Base-by-base conservation (phyloP, 2,329 filamentous ascomycete species). In the Fonsecaea multimorphosa region DNA sequence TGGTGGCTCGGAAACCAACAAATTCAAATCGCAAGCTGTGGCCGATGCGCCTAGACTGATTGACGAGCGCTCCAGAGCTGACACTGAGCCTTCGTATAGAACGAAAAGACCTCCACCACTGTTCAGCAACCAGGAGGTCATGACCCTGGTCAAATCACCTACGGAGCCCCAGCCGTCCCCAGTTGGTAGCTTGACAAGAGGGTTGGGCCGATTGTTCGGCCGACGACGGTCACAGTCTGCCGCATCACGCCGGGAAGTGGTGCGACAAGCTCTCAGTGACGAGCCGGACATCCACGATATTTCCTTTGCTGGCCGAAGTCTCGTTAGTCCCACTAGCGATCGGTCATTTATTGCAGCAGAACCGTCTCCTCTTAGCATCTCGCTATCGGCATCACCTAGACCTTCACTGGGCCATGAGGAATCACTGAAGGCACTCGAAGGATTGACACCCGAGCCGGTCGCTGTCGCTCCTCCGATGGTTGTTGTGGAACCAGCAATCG, bases 91-190 rank as follows among this genome's bases (percentile, higher is more conserved):
- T 38, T 62, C 66, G 2, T 72, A 72, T 52, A 71, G 62, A 56
- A 58, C 68, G 8, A 72, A 68, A 52, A 59, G 68, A 38, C 70
- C 70, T 19, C 68, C 70, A 53, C 69, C 70, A 24, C 57, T 72
- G 40, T n/a, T 58, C 24, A 61, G 53, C 29, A 62, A 61, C 38
- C 58, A 31, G 5, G 52, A 62, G n/a, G 31, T 54, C 19, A 24
- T 27, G 16, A 24, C 64, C 11, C 61, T 61, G 52, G 38, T 49
- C 16, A 61, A 53, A 27, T 58, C 63, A 9, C 51, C 64, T 58
- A 62, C 67, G 2, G 44, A 40, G 46, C 69, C 70, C 31, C 62
- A 68, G 27, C 62, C 67, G 31, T 63, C 67, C 1, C 64, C 68
- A 24, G 56, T 32, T 58, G 64, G 60, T 9, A 60, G 60, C 16